Conservation (phyloP, 179 eudicot species). For the Heliamphora pulchella region DNA sequence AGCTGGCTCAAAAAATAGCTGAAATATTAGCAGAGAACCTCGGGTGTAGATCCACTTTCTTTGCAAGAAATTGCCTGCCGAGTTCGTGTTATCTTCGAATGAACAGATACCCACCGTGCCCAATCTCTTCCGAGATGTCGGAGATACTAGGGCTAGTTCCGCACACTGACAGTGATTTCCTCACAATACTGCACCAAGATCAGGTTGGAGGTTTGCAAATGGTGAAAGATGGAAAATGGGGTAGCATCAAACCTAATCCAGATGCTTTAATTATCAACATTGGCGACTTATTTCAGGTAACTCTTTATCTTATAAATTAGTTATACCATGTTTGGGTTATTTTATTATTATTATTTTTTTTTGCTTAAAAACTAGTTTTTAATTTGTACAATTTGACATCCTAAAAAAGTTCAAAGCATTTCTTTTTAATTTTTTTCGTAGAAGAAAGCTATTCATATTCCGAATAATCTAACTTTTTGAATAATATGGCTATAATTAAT, state of each 20-base stretch:
- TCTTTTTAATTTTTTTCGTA: too few relatives aligned
- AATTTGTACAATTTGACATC: too few relatives aligned
- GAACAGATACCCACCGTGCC: conserved; percentile 86
- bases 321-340: background rate
- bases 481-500: too few relatives aligned
- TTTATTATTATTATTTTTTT: too few relatives aligned
- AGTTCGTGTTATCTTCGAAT: conserved; percentile 54
- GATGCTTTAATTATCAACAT: conserved; percentile 73
- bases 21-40: conserved; percentile 30
- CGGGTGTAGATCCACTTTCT: background rate
- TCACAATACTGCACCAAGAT: conserved; percentile 79
- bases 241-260: conserved; percentile 68
- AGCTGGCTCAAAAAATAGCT: conserved; percentile 10
- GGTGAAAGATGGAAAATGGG: conserved; percentile 77
- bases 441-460: too few relatives aligned
- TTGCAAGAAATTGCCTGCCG: background rate
- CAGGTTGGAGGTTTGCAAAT: conserved; percentile 76
- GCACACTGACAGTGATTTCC: conserved; percentile 88
- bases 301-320: background rate
- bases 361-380: too few relatives aligned
- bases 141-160: conserved; percentile 65
- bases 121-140: conserved; percentile 24
- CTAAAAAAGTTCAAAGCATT: too few relatives aligned
- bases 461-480: too few relatives aligned
- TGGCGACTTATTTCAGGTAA: conserved; percentile 83